A percentile compares a stretch with the other conserved stretches of the same genome.
phyloP scores from a whole-genome alignment of 2,329 filamentous ascomycete species.

The Pseudocercospora macadamiae region DNA sequence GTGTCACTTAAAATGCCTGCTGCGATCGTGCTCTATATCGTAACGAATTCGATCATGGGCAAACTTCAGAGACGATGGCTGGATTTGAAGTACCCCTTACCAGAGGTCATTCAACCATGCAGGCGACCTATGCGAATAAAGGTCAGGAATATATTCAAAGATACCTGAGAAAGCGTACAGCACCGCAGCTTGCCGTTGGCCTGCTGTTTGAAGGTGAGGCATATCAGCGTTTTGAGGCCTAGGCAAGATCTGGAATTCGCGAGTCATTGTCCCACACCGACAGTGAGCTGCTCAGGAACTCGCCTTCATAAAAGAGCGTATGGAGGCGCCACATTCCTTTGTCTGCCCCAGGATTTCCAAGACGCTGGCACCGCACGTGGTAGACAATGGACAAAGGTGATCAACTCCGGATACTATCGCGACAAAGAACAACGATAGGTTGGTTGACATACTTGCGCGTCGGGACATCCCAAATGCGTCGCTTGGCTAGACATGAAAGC shows the following conservation, averaged over 20 bases:
- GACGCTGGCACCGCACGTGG: not conserved
- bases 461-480: not conserved
- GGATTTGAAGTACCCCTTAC: constrained; percentile 31
- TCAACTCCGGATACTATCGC: not conserved
- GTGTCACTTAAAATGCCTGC: constrained; percentile 42
- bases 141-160: constrained; percentile 24
- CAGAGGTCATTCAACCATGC: constrained; percentile 31
- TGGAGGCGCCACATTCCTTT: not conserved
- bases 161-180: not conserved
- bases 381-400: not conserved
- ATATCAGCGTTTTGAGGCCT: not conserved
- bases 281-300: not conserved
- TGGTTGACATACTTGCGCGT: not conserved
- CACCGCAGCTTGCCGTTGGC: too few relatives aligned
- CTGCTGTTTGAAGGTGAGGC: not conserved
- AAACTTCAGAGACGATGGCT: constrained; percentile 30
- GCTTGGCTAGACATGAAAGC: not conserved
- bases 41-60: constrained; percentile 25
- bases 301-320: not conserved
- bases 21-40: constrained; percentile 47
- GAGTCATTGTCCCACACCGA: not conserved
- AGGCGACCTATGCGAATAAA: constrained; percentile 30
- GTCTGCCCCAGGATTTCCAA: not conserved
- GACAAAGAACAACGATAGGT: not conserved
- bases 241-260: not conserved